Conservation (phyloP, 805 yeast genomes). For the Candida corydali region DNA sequence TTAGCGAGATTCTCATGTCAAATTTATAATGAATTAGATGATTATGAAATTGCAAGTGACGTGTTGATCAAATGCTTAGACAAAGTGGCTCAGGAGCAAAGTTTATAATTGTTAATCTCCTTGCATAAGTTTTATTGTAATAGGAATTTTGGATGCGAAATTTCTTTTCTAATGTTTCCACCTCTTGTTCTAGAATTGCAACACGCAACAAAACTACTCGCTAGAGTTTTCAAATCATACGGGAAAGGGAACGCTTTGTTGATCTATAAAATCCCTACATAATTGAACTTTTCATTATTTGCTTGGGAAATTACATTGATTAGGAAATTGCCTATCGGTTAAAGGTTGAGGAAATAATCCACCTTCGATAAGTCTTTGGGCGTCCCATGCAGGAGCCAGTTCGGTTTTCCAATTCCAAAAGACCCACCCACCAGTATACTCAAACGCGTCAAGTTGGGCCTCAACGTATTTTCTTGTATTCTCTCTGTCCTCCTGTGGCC, state of each 20-base stretch:
- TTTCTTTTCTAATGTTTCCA: not conserved
- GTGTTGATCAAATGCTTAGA: conserved; percentile 25
- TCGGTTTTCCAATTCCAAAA: conserved; percentile 96
- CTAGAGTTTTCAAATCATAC: not conserved
- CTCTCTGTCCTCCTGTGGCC: conserved; percentile 55
- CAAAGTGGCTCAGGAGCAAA: conserved; percentile 7
- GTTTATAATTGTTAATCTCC: too few relatives aligned
- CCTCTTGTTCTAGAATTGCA: not conserved
- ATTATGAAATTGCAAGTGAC: conserved; percentile 46
- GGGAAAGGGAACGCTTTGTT: not conserved
- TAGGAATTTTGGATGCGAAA: not conserved
- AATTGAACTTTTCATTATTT: not conserved
- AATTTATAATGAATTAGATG: conserved; percentile 53
- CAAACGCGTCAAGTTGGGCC: conserved; percentile 84
- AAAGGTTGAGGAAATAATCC: conserved; percentile 82
- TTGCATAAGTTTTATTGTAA: too few relatives aligned
- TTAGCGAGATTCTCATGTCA: conserved; percentile 53
- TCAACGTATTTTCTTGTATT: conserved; percentile 71
- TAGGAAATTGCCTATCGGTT: conserved; percentile 59
- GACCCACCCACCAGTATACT: conserved; percentile 78
- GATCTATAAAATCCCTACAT: not conserved
- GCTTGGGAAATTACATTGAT: conserved; percentile 49
- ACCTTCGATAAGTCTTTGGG: conserved; percentile 50
- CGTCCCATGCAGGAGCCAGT: conserved; percentile 80
- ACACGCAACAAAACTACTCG: not conserved